phyloP scores from a whole-genome alignment of 2,329 filamentous ascomycete genomes.

The Trichothecium roseum region DNA sequence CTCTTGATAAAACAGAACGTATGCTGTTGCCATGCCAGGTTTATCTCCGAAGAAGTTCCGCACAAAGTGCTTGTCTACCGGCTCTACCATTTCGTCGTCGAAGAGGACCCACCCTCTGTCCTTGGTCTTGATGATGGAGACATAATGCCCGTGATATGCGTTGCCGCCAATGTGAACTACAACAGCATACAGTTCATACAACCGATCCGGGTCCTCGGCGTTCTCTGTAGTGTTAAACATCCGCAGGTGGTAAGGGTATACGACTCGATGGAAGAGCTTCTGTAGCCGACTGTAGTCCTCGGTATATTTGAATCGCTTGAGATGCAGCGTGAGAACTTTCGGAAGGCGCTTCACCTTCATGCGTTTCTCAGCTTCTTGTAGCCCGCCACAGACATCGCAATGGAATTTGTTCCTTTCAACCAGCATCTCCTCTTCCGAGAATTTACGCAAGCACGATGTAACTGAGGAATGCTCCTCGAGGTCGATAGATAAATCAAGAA shows the following conservation, averaged over 20 bases:
- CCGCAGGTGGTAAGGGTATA: conserved; percentile 92
- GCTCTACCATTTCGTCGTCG: conserved; percentile 97
- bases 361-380: conserved; percentile 95
- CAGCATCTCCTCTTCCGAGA: conserved; percentile 96
- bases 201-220: conserved; percentile 79
- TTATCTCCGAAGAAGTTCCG: conserved; percentile 95
- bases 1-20: conserved; percentile 96
- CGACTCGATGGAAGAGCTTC: conserved; percentile 92
- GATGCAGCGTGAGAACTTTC: conserved; percentile 79
- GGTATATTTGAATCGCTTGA: conserved; percentile 98
- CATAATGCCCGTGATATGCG: conserved; percentile 95
- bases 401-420: conserved; percentile 99
- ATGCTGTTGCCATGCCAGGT: conserved; percentile 83
- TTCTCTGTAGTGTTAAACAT: conserved; percentile 98
- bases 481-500: conserved; percentile 92
- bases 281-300: conserved; percentile 89
- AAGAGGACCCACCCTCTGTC: conserved; percentile 94
- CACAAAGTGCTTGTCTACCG: conserved; percentile 92
- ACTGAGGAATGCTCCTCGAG: conserved; percentile 92
- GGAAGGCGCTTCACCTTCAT: conserved; percentile 98
- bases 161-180: conserved; percentile 96
- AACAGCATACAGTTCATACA: conserved; percentile 95
- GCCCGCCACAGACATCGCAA: conserved; percentile 89
- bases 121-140: conserved; percentile 94
- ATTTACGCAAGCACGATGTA: conserved; percentile 88